These are phyloP conservation scores for Gliomastix tumulicola DNA, from an alignment of 2,329 filamentous ascomycete genomes.

Conservation along the genomic window DNA sequence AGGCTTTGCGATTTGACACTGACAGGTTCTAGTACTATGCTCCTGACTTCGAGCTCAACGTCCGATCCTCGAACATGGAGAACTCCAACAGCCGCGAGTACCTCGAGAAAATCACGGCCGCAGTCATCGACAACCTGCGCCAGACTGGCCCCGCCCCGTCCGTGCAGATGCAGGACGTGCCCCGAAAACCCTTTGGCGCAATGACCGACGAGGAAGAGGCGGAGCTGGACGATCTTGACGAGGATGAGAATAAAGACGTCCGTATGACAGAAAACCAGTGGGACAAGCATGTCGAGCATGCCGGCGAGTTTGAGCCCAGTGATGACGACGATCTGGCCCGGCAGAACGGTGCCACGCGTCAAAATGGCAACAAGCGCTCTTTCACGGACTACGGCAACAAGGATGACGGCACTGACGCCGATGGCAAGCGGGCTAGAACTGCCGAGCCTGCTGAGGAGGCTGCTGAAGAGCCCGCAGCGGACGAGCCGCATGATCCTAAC, in stretches of 20 bases:
- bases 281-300: conserved; percentile 69
- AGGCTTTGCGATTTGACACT: conserved; percentile 7
- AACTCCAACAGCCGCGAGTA: conserved; percentile 84
- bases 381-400: conserved; percentile 47
- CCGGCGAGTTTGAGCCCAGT: conserved; percentile 79
- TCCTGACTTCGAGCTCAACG: conserved; percentile 84
- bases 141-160: conserved; percentile 83
- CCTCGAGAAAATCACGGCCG: conserved; percentile 72
- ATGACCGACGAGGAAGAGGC: conserved; percentile 63
- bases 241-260: conserved; percentile 78
- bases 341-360: conserved; percentile 61
- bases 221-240: conserved; percentile 64
- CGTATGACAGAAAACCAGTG: conserved; percentile 76
- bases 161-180: conserved; percentile 80
- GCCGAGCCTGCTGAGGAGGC: conserved; percentile 18
- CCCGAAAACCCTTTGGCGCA: conserved; percentile 52
- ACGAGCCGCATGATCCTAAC: conserved; percentile 25
- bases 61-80: conserved; percentile 80
- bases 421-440: conserved; percentile 8
- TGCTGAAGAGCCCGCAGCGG: conserved; percentile 15
- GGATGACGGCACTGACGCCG: conserved; percentile 19
- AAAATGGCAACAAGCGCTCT: conserved; percentile 39
- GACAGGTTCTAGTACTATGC: conserved; percentile 66
- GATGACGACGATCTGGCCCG: conserved; percentile 79
- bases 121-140: conserved; percentile 78